These are phyloP conservation scores for Trichoderma gamsii DNA, from an alignment of 495 filamentous ascomycete genomes.

Conservation along the genomic window DNA sequence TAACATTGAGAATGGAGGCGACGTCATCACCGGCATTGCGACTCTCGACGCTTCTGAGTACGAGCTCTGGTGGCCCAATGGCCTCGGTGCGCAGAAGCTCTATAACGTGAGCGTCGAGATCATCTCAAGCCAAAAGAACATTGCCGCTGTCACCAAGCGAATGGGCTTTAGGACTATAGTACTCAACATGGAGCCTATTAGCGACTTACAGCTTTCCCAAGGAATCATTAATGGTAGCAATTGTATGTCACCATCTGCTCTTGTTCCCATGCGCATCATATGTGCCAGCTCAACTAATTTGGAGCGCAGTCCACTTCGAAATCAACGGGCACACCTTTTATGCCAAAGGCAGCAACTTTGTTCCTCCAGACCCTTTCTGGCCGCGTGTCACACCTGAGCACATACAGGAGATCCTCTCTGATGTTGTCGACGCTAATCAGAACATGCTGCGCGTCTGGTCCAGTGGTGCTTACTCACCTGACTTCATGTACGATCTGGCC, in stretches of 20 bases:
- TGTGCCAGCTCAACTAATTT: background rate
- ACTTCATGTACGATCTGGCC: conserved; percentile 64
- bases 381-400: conserved; percentile 50
- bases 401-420: conserved; percentile 51
- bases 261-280: background rate
- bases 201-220: conserved; percentile 47
- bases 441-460: conserved; percentile 70
- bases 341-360: conserved; percentile 61
- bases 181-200: conserved; percentile 55
- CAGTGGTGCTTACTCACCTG: conserved; percentile 56
- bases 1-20: conserved; percentile 39
- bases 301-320: conserved; percentile 50
- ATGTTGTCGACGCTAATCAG: conserved; percentile 53
- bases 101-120: conserved; percentile 53
- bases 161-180: conserved; percentile 65
- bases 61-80: conserved; percentile 60
- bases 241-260: conserved; percentile 31
- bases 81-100: conserved; percentile 53
- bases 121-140: conserved; percentile 28
- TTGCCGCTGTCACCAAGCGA: conserved; percentile 49
- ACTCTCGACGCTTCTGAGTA: conserved; percentile 41
- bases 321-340: conserved; percentile 64
- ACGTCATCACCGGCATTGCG: conserved; percentile 47
- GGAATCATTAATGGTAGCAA: conserved; percentile 51
- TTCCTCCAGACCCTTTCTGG: conserved; percentile 64